Evolutionary conservation across 2,329 filamentous ascomycete genomes (phyloP), one percentile per base, ranked within the genome.

Genomic region (Nannizzia gypsea): DNA sequence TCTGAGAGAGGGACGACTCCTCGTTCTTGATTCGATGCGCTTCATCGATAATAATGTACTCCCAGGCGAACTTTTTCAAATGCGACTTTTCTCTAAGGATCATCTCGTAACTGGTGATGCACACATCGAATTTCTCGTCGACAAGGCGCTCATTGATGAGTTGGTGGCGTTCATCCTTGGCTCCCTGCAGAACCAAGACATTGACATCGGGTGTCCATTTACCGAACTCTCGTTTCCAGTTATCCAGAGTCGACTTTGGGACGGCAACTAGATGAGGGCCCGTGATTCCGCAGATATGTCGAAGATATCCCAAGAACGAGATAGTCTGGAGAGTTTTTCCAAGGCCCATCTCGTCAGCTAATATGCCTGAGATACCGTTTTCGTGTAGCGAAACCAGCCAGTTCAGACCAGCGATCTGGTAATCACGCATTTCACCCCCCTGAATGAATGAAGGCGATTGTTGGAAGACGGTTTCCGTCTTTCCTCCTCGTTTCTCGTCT

Each of bases 11-110:
- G 0, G 93, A 96, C 0, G 93, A 99, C 73, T 97, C 90, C 71
- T 99, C 93, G 74, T 99, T 99, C 79, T 99, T 99, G 82, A 99
- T 99, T 62, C 93, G 90, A 74, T 99, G 93, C 1, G 93, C 86
- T 76, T 99, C 93, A 68, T 99, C 93, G 64, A 99, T 96, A 66
- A 99, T 96, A 73, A 99, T 99, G 74, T 99, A 99, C 73, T 99
- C 92, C 93, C 93, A 99, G 0, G 93, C 91, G 72, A 99, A 95
- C 73, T 97, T 97, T 77, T 93, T 96, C 66, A 99, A 75, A 66
- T 96, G 90, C 0, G 88, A 80, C 77, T 99, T 97, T 71, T 99
- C 93, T 61, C 93, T 85, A 11, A 99, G 80, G 62, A 99, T 90
- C 92, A 99, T 97, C 73, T 99, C 93, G 76, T 99, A 99, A 72